phyloP scores from a whole-genome alignment of 768 basidiomycete species.

The Trametes maxima region DNA sequence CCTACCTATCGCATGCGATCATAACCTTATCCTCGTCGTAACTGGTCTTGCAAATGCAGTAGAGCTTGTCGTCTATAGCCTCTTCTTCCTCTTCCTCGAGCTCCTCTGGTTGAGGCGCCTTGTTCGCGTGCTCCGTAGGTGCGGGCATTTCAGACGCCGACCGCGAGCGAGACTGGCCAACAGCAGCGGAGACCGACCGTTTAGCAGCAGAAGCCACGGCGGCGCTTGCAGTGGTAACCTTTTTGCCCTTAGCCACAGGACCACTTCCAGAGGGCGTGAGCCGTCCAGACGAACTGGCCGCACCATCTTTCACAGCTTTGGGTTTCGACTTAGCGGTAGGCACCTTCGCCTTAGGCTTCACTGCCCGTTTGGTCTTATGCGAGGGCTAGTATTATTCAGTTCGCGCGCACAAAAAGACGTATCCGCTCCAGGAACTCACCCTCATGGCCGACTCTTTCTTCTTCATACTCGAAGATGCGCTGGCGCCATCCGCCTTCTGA shows the following conservation, averaged over 20 bases:
- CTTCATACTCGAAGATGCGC: conserved; percentile 18
- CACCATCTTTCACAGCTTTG: conserved; percentile 25
- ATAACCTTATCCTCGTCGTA: conserved; percentile 89
- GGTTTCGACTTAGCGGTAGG: conserved; percentile 33
- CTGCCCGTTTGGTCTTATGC: conserved; percentile 24
- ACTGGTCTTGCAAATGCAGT: conserved; percentile 85
- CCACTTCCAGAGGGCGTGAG: conserved; percentile 21
- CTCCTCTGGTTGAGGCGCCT: conserved; percentile 45
- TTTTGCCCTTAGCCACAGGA: conserved; percentile 31
- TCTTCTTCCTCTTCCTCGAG: conserved; percentile 43
- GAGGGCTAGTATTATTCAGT: conserved; percentile 9
- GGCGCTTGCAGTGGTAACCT: conserved; percentile 28
- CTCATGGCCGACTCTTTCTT: conserved; percentile 29
- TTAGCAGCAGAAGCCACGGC: conserved; percentile 27
- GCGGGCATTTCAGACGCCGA: conserved; percentile 71
- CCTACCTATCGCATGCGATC: conserved; percentile 93
- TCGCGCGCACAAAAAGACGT: neutral
- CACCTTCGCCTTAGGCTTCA: conserved; percentile 27
- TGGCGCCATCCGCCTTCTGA: conserved; percentile 20
- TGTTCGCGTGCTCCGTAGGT: conserved; percentile 45
- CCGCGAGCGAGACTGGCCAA: conserved; percentile 53
- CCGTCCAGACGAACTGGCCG: conserved; percentile 14
- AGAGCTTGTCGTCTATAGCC: conserved; percentile 67
- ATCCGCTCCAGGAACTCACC: conserved; percentile 18
- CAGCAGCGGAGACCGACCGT: conserved; percentile 28